A percentile compares a stretch with the other conserved stretches of the same genome.
phyloP scores from a whole-genome alignment of 2,329 filamentous ascomycete species.

The Elsinoe batatas region DNA sequence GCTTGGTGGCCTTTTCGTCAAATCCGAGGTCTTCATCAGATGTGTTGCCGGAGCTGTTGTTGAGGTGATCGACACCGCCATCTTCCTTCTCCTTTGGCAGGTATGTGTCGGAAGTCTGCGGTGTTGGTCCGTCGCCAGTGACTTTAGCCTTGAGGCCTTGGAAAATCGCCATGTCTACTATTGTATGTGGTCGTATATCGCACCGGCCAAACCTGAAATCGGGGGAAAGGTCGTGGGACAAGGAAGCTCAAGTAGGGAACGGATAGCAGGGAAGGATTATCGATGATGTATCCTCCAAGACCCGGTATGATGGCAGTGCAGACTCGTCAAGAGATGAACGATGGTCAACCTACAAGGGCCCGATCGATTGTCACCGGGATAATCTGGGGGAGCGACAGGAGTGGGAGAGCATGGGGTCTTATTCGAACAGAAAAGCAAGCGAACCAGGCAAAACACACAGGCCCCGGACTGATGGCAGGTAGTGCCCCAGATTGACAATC shows the following conservation, averaged over 20 bases:
- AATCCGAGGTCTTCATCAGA: constrained; percentile 10
- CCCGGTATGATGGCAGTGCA: constrained; percentile 4
- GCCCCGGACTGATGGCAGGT: constrained; percentile 8
- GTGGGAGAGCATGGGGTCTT: background rate
- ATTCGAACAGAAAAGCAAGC: background rate
- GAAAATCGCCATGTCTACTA: background rate
- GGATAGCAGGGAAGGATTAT: background rate
- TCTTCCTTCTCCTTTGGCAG: constrained; percentile 6
- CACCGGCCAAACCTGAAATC: background rate
- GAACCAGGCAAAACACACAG: constrained; percentile 7
- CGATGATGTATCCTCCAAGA: constrained; percentile 7
- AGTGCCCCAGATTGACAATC: constrained; percentile 3
- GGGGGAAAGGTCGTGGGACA: background rate
- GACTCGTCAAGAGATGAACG: background rate
- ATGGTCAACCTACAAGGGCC: background rate
- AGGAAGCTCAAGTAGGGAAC: background rate
- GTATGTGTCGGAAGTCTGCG: constrained; percentile 6
- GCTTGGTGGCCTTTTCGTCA: constrained; percentile 20
- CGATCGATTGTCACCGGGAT: constrained; percentile 11
- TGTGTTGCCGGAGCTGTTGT: constrained; percentile 4
- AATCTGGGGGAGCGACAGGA: constrained; percentile 4
- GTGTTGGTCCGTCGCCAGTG: background rate
- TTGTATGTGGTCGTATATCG: background rate
- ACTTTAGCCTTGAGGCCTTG: constrained; percentile 7
- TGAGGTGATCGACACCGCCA: constrained; percentile 6